Conservation (phyloP, 78 protist genomes). For the Dictyostelium citrinum region DNA sequence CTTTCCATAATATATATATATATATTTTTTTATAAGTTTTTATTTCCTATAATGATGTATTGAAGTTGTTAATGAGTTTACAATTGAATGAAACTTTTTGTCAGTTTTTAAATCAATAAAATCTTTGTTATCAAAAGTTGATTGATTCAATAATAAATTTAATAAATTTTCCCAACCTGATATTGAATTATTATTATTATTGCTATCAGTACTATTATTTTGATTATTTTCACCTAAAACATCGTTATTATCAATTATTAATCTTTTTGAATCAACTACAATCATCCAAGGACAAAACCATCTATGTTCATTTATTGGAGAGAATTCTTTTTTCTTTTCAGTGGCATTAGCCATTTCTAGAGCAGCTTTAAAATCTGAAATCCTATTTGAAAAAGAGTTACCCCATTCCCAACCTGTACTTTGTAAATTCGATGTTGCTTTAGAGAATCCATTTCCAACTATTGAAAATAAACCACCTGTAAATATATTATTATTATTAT, state of each 20-base stretch:
- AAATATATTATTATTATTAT: background rate
- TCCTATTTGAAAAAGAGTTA: background rate
- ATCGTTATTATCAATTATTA: background rate
- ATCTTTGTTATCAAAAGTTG: background rate
- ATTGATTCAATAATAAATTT: conserved; percentile 15
- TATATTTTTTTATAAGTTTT: background rate
- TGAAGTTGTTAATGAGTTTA: background rate
- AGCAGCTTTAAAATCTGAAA: background rate
- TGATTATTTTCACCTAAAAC: background rate
- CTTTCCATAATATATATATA: background rate
- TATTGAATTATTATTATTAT: background rate
- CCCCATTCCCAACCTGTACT: conserved; percentile 71
- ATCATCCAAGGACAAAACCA: conserved; percentile 80
- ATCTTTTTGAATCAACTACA: background rate
- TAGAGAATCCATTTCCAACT: background rate
- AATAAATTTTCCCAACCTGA: conserved; percentile 48
- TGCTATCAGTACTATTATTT: background rate
- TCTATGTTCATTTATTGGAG: conserved; percentile 56
- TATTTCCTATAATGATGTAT: background rate
- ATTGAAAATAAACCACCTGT: background rate
- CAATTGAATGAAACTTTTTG: background rate
- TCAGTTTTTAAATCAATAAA: background rate
- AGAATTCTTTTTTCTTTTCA: background rate
- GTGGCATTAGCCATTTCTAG: background rate
- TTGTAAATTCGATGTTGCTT: background rate